Base-by-base conservation (phyloP, 2,329 filamentous ascomycete genomes). In the Elsinoe fawcettii region DNA sequence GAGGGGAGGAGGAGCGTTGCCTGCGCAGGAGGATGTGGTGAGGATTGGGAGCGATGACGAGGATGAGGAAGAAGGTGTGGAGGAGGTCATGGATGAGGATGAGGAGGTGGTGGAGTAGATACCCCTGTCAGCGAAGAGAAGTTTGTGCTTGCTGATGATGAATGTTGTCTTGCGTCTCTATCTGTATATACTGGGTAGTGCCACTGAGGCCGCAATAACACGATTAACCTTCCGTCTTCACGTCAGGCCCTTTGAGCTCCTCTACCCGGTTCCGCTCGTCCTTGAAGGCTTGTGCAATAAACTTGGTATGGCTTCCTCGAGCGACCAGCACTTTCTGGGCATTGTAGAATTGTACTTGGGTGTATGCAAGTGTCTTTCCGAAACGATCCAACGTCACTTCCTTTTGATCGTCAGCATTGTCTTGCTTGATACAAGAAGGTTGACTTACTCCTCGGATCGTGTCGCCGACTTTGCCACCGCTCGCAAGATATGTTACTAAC, bases 291-390 rank as follows among this genome's bases (percentile, higher is more conserved):
- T 56, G 54, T 7, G 54, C 54, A 16, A 56, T 56, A 41, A 56
- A 82, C 75, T 87, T 87, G 1, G 83, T 86, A 69, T 87, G 83
- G 63, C 83, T 86, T 2, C 83, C 83, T 59, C 83, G 73, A 1
- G 83, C 83, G 56, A 86, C 78, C 7, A 85, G 60, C 53, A 85
- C 77, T 49, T 82, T 75, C 58, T 80, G 78, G 14, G 66, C 70
- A 62, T 86, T 85, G 59, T 71, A 75, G 67, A 87, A 86, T 49
- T 74, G 75, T 62, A 86, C 81, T 2, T 74, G 79, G 0, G 83
- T 86, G 64, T 77, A 86, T 5, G 83, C 83, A 34, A 86, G 71
- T 1, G 80, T 85, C 68, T 85, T 86, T 23, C 83, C 83, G 64
- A 86, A 84, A 64, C 85, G 86, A 65, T 86, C 83, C 64, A 83